Percentiles rank a stretch among this genome's conserved stretches.
These are phyloP conservation scores for Penicillium salamii DNA, from an alignment of 495 filamentous ascomycete genomes.

Conservation along the genomic window DNA sequence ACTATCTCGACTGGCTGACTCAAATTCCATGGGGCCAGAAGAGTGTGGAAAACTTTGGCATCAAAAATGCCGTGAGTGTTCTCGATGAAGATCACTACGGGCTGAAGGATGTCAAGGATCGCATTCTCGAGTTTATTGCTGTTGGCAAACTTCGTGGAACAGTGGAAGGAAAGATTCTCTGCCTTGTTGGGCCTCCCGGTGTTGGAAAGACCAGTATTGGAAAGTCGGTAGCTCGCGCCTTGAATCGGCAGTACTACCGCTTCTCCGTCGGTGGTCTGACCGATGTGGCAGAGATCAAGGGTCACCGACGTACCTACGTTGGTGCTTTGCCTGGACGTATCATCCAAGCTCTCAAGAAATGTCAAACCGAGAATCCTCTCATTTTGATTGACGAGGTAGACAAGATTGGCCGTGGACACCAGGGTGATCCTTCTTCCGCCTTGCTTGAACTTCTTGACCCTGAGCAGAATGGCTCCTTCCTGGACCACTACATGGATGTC, in stretches of 20 bases:
- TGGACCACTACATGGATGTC: constrained; percentile 99
- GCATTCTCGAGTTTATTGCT: constrained; percentile 97
- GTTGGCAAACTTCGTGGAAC: constrained; percentile 96
- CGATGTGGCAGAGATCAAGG: constrained; percentile 99
- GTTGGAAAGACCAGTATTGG: constrained; percentile 99
- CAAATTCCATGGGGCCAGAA: constrained; percentile 97
- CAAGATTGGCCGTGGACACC: constrained; percentile 94
- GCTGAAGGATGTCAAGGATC: constrained; percentile 97
- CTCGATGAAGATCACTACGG: constrained; percentile 98
- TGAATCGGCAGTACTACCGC: constrained; percentile 94
- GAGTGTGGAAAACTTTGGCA: constrained; percentile 94
- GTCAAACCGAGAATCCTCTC: constrained; percentile 96
- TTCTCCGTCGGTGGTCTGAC: constrained; percentile 97
- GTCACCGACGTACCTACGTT: constrained; percentile 94
- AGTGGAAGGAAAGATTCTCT: constrained; percentile 98
- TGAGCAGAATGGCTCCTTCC: constrained; percentile 95
- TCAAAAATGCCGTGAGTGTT: constrained; percentile 83
- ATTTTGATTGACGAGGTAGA: constrained; percentile 97
- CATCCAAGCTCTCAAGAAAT: constrained; percentile 98
- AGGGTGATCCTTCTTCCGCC: constrained; percentile 94
- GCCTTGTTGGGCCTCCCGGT: constrained; percentile 93
- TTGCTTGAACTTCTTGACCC: constrained; percentile 93
- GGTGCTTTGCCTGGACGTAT: constrained; percentile 94
- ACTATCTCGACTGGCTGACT: constrained; percentile 98
- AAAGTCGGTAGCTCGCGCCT: constrained; percentile 91